A percentile compares a stretch with the other conserved stretches of the same genome.
These are phyloP conservation scores for Alternaria rosae DNA, from an alignment of 2,329 filamentous ascomycete species.

Conservation along the genomic window DNA sequence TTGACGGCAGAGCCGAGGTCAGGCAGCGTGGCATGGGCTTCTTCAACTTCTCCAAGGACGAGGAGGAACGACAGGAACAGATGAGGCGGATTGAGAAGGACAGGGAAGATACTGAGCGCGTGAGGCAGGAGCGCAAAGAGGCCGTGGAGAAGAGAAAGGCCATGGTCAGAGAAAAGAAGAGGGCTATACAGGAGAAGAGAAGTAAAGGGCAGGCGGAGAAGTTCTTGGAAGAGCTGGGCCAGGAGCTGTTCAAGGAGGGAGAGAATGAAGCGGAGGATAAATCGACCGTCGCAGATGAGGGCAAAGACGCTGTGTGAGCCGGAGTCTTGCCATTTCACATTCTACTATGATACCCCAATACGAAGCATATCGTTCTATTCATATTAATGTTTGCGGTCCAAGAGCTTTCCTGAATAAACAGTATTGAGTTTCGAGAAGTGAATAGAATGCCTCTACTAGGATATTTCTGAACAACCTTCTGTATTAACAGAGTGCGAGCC, in stretches of 20 bases:
- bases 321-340: not conserved
- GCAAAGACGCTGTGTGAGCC: not conserved
- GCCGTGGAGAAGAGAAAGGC: constrained; percentile 69
- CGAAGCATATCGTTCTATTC: not conserved
- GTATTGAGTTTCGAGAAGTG: too few relatives aligned
- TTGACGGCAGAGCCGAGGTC: constrained; percentile 84
- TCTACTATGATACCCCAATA: constrained; percentile 17
- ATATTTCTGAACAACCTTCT: too few relatives aligned
- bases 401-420: too few relatives aligned
- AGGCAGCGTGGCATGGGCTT: constrained; percentile 89
- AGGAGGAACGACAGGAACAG: constrained; percentile 70
- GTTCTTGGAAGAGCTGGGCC: constrained; percentile 67
- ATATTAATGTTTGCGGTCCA: not conserved
- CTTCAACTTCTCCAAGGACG: constrained; percentile 84
- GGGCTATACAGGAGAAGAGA: constrained; percentile 66
- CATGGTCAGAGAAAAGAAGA: constrained; percentile 66
- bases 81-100: constrained; percentile 77
- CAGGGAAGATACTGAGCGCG: constrained; percentile 71
- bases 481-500: too few relatives aligned
- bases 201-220: constrained; percentile 73
- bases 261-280: not conserved
- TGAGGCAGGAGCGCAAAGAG: constrained; percentile 56
- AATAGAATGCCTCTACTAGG: too few relatives aligned
- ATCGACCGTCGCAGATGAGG: not conserved
- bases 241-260: constrained; percentile 32